These are phyloP conservation scores for Melocanna baccifera DNA, from an alignment of 176 grass and related monocot genomes.

Conservation along the genomic window DNA sequence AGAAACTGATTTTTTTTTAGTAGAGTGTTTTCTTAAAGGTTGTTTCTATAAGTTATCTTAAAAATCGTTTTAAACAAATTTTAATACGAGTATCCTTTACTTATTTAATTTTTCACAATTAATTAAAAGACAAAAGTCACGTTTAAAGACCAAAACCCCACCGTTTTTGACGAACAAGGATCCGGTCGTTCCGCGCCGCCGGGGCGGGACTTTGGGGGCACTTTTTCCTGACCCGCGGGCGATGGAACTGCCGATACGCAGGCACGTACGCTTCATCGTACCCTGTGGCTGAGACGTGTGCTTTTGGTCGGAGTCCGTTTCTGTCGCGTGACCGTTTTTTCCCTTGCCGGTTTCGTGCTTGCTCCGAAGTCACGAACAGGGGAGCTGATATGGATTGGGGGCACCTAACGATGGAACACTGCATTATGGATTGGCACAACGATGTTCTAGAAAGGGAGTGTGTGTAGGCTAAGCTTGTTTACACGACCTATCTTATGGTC, in stretches of 20 bases:
- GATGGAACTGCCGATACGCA: not conserved
- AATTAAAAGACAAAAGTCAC: no score
- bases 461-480: not conserved
- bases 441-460: not conserved
- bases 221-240: not conserved
- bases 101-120: no score
- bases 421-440: not conserved
- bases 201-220: not conserved
- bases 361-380: not conserved
- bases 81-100: no score
- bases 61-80: no score
- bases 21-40: no score
- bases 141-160: no score
- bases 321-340: not conserved
- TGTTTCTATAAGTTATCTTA: no score
- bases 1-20: no score
- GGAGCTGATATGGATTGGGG: not conserved
- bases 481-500: not conserved
- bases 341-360: not conserved
- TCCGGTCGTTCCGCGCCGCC: not conserved
- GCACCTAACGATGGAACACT: not conserved
- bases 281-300: not conserved
- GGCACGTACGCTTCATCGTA: not conserved
- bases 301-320: not conserved
- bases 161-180: no score